Evolutionary conservation across 257 asterid species (phyloP).

Genomic region (Galeopsis tetrahit): DNA sequence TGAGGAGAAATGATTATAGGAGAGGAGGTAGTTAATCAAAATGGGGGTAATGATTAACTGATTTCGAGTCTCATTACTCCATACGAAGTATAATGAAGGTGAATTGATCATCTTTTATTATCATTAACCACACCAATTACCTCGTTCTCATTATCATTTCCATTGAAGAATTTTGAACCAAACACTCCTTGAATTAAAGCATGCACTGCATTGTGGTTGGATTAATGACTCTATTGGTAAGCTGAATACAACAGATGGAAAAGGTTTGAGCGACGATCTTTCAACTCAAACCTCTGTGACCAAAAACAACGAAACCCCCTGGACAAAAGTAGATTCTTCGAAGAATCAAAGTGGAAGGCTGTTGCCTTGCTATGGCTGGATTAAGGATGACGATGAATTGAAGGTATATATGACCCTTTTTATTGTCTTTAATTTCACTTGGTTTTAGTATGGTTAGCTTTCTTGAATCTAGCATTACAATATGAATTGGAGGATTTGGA

Average conservation of each 20-base stretch:
- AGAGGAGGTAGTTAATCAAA: no score
- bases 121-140: no score
- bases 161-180: no score
- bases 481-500: no score
- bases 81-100: no score
- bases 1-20: no score
- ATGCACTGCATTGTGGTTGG: constrained; percentile 4
- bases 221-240: background rate
- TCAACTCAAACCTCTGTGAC: constrained; percentile 22
- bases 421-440: background rate
- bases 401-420: background rate
- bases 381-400: constrained; percentile 35
- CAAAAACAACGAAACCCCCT: background rate
- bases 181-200: background rate
- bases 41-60: no score
- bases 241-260: constrained; percentile 13
- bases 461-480: no score
- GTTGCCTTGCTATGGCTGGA: constrained; percentile 65
- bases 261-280: constrained; percentile 40
- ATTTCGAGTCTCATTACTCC: no score
- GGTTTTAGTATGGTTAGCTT: background rate
- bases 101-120: no score
- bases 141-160: no score
- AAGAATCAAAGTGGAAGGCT: constrained; percentile 10
- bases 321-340: background rate